Percentiles rank a stretch among this genome's conserved stretches.
Conservation (phyloP, 345 rosid genomes). For the Linum tenue region DNA sequence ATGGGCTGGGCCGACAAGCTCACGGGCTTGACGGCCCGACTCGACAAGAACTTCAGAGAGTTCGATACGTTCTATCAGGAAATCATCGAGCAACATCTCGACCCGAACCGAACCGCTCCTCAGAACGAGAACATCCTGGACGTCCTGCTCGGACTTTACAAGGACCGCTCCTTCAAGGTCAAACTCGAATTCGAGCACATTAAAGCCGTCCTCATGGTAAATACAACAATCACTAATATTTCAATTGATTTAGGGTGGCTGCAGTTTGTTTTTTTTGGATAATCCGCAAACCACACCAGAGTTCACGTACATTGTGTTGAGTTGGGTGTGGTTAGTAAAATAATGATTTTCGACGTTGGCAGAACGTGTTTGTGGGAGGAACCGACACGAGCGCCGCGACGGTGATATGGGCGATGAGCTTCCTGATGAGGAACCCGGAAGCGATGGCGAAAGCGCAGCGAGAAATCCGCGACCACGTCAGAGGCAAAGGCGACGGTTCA, state of each 20-base stretch:
- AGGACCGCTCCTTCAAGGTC: not conserved
- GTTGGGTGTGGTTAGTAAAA: too few species aligned
- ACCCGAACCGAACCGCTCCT: not conserved
- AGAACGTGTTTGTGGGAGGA: not conserved
- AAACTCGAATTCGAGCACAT: not conserved
- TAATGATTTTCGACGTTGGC: too few species aligned
- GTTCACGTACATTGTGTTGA: too few species aligned
- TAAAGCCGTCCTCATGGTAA: not conserved
- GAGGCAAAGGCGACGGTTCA: not conserved
- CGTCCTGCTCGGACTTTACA: not conserved
- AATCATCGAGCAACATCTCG: constrained; percentile 10
- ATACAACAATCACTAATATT: too few species aligned
- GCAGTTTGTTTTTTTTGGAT: not conserved
- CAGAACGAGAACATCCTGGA: not conserved
- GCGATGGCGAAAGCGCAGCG: not conserved
- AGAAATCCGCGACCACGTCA: not conserved
- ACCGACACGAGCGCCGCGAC: not conserved
- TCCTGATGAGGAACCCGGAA: not conserved
- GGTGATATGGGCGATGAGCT: not conserved
- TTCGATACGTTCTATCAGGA: constrained; percentile 9
- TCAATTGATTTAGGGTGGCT: not conserved
- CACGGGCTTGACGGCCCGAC: not conserved
- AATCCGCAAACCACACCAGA: too few species aligned
- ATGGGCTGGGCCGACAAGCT: not conserved
- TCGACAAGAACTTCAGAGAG: constrained; percentile 3